Percentiles rank a stretch among this genome's conserved stretches.
These are phyloP conservation scores for Amphirosellinia nigrospora DNA, from an alignment of 495 filamentous ascomycete species.

Conservation along the genomic window DNA sequence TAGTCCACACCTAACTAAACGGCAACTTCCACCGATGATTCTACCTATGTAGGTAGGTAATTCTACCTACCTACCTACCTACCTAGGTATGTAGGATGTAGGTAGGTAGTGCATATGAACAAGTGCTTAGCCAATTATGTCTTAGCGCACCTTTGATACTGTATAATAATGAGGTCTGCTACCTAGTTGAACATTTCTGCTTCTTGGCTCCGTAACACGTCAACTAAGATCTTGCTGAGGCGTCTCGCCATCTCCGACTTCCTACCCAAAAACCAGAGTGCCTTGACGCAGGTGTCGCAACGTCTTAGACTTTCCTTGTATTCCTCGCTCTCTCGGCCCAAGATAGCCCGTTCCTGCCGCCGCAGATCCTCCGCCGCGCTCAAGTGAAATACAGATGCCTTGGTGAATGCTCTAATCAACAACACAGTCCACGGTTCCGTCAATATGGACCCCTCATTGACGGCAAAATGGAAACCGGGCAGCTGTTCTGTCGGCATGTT, in stretches of 20 bases:
- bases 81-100: too few relatives aligned
- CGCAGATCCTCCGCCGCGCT: conserved; percentile 24
- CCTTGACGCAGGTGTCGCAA: conserved; percentile 45
- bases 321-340: conserved; percentile 17
- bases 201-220: background rate
- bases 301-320: conserved; percentile 30
- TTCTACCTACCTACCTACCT: too few relatives aligned
- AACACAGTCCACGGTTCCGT: conserved; percentile 56
- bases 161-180: too few relatives aligned
- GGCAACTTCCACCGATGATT: too few relatives aligned
- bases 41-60: too few relatives aligned
- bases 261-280: conserved; percentile 49
- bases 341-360: conserved; percentile 16
- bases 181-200: too few relatives aligned
- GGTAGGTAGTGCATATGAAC: too few relatives aligned
- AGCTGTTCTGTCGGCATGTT: conserved; percentile 14
- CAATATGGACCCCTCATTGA: conserved; percentile 46
- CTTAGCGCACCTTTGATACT: too few relatives aligned
- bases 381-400: conserved; percentile 45
- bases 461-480: conserved; percentile 39
- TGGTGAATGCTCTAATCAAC: conserved; percentile 50
- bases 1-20: too few relatives aligned
- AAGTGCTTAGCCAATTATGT: too few relatives aligned
- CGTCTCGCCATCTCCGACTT: conserved; percentile 53
- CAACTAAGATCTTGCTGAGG: conserved; percentile 1